Evolutionary conservation across 2,329 filamentous ascomycete genomes (phyloP), one percentile per base, ranked within the genome.

Genomic region (Trichoderma simmonsii): DNA sequence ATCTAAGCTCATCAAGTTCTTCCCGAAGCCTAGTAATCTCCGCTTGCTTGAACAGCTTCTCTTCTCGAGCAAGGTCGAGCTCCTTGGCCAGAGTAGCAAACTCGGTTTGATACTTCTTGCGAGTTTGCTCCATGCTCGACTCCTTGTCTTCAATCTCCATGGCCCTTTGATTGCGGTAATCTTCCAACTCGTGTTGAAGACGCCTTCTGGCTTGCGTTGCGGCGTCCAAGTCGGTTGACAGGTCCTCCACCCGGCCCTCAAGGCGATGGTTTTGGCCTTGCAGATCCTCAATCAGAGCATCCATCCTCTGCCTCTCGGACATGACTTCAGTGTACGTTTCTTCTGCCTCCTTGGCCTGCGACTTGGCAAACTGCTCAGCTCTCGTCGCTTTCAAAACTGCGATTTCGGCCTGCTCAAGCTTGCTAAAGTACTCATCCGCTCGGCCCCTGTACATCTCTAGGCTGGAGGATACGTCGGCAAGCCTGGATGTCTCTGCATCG

Each of bases 121-220:
- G 90, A 57, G 95, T 98, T 82, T 98, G 95, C 83, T 99, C 96
- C 89, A 98, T 93, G 76, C 93, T 96, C 11, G 92, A 92, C 82
- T 98, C 95, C 81, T 96, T 98, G 82, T 99, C 95, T 81, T 98
- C 96, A 71, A 98, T 93, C 77, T 98, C 96, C 81, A 97, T 97
- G 72, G 95, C 95, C 61, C 95, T 90, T 82, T 98, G 95, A 79
- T 91, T 97, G 73, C 96, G 91, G 85, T 98, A 99, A 82, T 99
- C 95, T 81, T 98, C 95, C 3, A 99, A 91, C 83, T 99, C 95
- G 79, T 98, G 95, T 81, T 99, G 95, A 28, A 98, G 90, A 72
- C 95, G 90, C 83, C 95, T 97, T 87, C 97, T 97, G 24, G 94
- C 90, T 83, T 98, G 95, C 21, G 93, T 85, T 3, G 93, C 93